phyloP scores from a whole-genome alignment of 371 early-diverging fungal genomes.

The Mucor irregularis region DNA sequence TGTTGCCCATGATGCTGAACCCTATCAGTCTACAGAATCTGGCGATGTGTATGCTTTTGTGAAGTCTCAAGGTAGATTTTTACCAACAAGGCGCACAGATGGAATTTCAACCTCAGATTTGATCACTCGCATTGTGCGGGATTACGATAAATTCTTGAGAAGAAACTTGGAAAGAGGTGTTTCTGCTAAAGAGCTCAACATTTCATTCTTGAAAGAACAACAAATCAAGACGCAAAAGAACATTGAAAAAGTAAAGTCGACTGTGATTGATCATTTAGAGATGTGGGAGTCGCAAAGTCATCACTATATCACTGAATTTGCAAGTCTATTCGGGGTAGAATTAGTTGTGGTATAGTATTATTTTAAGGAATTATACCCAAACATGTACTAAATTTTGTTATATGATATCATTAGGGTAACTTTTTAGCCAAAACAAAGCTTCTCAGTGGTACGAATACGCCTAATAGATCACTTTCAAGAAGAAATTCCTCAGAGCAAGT shows the following conservation, averaged over 20 bases:
- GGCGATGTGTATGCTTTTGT: constrained; percentile 92
- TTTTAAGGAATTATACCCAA: too few relatives aligned
- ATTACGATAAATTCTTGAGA: constrained; percentile 89
- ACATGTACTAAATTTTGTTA: too few relatives aligned
- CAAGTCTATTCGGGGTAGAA: constrained; percentile 65
- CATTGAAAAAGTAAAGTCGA: constrained; percentile 57
- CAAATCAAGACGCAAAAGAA: constrained; percentile 77
- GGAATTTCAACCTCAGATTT: constrained; percentile 93
- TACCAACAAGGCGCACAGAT: constrained; percentile 88
- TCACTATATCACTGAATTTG: constrained; percentile 71
- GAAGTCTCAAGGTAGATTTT: constrained; percentile 82
- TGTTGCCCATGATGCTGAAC: constrained; percentile 95
- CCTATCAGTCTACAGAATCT: constrained; percentile 74
- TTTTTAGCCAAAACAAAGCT: constrained; percentile 15
- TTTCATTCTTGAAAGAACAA: constrained; percentile 80
- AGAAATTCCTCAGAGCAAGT: not conserved
- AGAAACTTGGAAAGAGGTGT: constrained; percentile 90
- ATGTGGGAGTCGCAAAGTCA: constrained; percentile 77
- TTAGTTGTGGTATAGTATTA: constrained; percentile 30
- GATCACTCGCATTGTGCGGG: constrained; percentile 91
- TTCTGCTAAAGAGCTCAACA: constrained; percentile 83
- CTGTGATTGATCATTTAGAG: constrained; percentile 55
- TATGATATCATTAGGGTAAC: not conserved
- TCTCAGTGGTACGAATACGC: constrained; percentile 4
- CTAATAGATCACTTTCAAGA: not conserved